Percentiles rank a stretch among this genome's conserved stretches.
Conservation (phyloP, 2,329 filamentous ascomycete species). For the Calonectria crousiana region DNA sequence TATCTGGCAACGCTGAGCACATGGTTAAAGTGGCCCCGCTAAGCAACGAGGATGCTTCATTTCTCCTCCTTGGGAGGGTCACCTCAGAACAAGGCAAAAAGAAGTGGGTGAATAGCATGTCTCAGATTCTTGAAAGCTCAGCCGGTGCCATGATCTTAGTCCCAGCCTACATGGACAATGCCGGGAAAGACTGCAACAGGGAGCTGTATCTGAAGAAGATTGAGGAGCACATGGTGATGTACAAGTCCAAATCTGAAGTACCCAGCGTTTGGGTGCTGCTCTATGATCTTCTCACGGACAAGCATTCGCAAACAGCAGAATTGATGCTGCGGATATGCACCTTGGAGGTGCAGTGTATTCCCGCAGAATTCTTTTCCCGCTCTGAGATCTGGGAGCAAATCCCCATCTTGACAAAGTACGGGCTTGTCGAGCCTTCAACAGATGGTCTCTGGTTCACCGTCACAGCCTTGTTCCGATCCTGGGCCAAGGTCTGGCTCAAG, state of each 20-base stretch:
- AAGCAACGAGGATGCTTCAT: slow-evolving; percentile 2
- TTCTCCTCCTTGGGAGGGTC: slow-evolving; percentile 8
- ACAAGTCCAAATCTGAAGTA: not conserved
- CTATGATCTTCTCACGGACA: not conserved
- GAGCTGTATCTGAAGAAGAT: not conserved
- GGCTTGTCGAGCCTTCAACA: slow-evolving; percentile 8
- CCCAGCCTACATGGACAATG: not conserved
- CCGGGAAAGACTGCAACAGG: not conserved
- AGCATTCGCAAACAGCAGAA: not conserved
- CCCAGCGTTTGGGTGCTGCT: not conserved
- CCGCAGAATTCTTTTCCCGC: not conserved
- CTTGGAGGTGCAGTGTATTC: slow-evolving; percentile 15
- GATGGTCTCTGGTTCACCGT: slow-evolving; percentile 3
- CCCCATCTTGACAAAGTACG: slow-evolving; percentile 7
- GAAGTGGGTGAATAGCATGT: not conserved
- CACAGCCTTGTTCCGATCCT: not conserved
- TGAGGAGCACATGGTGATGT: not conserved
- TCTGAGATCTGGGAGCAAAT: not conserved
- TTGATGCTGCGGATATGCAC: slow-evolving; percentile 17
- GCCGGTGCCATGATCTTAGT: slow-evolving; percentile 12
- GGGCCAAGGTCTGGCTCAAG: not conserved
- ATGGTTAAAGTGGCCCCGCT: not conserved
- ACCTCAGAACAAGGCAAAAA: not conserved
- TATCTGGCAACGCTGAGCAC: not conserved
- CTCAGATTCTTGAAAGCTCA: not conserved